Evolutionary conservation across 2,329 filamentous ascomycete species (phyloP).

Genomic region (Chaetomiaceae sp.): DNA sequence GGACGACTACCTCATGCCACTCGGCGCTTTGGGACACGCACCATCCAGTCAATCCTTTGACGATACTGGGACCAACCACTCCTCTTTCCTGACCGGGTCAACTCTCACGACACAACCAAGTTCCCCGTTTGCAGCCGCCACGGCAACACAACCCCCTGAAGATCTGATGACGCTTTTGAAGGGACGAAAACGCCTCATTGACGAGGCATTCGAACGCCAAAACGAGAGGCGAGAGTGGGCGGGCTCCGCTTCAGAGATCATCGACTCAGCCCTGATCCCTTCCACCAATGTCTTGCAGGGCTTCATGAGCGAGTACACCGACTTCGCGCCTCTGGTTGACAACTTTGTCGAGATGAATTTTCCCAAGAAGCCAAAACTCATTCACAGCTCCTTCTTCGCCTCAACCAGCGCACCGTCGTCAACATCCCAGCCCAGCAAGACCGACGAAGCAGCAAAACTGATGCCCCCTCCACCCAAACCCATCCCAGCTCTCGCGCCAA

Average conservation of each 20-base stretch:
- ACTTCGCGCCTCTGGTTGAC: constrained; percentile 21
- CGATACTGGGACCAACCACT: neutral
- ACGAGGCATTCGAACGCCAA: constrained; percentile 11
- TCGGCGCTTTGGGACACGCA: neutral
- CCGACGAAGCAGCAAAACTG: constrained; percentile 2
- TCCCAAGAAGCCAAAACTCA: constrained; percentile 23
- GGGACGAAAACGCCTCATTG: constrained; percentile 14
- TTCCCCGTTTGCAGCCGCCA: too few relatives aligned
- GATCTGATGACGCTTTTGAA: constrained; percentile 13
- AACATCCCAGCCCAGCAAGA: neutral
- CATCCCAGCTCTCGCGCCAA: constrained; percentile 21
- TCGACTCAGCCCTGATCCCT: constrained; percentile 6
- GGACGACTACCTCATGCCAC: constrained; percentile 16
- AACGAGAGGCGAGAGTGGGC: neutral
- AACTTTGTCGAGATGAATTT: constrained; percentile 28
- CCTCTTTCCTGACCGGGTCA: neutral
- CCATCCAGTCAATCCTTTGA: neutral
- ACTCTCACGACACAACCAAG: neutral
- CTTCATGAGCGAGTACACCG: constrained; percentile 17
- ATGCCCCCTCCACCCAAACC: constrained; percentile 16
- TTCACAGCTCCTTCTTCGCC: constrained; percentile 22
- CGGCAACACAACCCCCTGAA: neutral
- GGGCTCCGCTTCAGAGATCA: neutral
- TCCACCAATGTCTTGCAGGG: constrained; percentile 20
- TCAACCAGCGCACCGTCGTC: neutral